Evolutionary conservation across 306 rosid species (phyloP).

Genomic region (Hippophae tibetana): DNA sequence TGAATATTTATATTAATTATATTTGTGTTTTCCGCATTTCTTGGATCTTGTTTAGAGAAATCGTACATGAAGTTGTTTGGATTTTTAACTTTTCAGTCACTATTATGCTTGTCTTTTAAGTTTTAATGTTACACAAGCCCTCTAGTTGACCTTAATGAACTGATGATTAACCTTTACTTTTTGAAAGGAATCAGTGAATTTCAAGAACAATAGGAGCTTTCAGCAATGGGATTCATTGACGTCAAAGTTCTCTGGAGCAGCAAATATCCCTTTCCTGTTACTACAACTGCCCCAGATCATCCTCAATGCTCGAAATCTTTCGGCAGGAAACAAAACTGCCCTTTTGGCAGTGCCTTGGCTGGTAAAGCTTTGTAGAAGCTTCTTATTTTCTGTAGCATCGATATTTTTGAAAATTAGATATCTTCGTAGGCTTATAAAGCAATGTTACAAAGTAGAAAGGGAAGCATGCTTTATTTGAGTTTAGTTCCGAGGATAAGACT

Average conservation of each 20-base stretch:
- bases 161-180: slow-evolving; percentile 5
- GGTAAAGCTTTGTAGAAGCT: slow-evolving; percentile 24
- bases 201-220: slow-evolving; percentile 31
- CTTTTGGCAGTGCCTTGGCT: slow-evolving; percentile 85
- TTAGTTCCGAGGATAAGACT: no score
- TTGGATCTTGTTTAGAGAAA: no score
- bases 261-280: slow-evolving; percentile 71
- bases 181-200: slow-evolving; percentile 43
- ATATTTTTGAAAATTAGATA: neutral
- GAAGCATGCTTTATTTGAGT: no score
- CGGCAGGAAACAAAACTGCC: slow-evolving; percentile 56
- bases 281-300: slow-evolving; percentile 81
- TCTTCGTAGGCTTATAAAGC: no score
- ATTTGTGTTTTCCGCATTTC: no score
- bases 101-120: no score
- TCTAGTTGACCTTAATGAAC: neutral
- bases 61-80: no score
- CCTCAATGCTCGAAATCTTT: slow-evolving; percentile 68
- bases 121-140: no score
- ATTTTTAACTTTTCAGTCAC: no score
- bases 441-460: no score
- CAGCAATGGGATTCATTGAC: slow-evolving; percentile 74
- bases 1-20: no score
- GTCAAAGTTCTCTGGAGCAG: slow-evolving; percentile 72
- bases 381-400: neutral